Conservation (phyloP, 768 basidiomycete genomes). For the Kwoniella dendrophila region DNA sequence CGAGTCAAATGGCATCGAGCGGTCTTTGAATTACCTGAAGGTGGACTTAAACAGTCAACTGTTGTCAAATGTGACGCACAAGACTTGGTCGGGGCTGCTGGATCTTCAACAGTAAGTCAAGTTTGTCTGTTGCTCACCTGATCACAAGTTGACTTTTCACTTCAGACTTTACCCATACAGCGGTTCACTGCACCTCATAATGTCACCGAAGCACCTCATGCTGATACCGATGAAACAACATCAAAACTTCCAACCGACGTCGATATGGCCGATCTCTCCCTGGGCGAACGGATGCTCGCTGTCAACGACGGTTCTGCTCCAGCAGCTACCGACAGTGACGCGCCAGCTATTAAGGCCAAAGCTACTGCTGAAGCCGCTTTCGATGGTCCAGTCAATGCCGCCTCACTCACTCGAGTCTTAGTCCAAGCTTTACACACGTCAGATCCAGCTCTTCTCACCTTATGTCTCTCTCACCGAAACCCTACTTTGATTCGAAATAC, state of each 20-base stretch:
- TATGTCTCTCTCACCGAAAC: constrained; percentile 71
- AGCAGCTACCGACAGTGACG: constrained; percentile 30
- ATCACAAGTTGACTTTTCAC: background rate
- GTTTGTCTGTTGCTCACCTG: background rate
- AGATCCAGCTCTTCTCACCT: constrained; percentile 79
- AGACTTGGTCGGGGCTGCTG: constrained; percentile 36
- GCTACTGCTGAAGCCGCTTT: constrained; percentile 43
- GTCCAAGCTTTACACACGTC: constrained; percentile 96
- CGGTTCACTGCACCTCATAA: constrained; percentile 43
- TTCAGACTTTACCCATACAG: constrained; percentile 35
- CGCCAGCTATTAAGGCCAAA: constrained; percentile 31
- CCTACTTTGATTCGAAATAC: constrained; percentile 80
- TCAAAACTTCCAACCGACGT: constrained; percentile 61
- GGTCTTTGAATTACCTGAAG: constrained; percentile 35
- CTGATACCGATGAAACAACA: constrained; percentile 36
- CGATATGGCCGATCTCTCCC: constrained; percentile 83
- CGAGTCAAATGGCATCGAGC: constrained; percentile 49
- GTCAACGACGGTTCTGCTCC: constrained; percentile 60
- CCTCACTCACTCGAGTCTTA: constrained; percentile 87
- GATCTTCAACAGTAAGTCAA: constrained; percentile 24
- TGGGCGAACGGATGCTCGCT: constrained; percentile 85
- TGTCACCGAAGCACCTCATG: constrained; percentile 29
- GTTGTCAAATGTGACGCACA: constrained; percentile 45
- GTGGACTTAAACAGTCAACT: constrained; percentile 30
- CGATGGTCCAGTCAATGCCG: constrained; percentile 63